A percentile compares a stretch with the other conserved stretches of the same genome.
phyloP scores from a whole-genome alignment of 768 basidiomycete genomes.

The Suillus subluteus region DNA sequence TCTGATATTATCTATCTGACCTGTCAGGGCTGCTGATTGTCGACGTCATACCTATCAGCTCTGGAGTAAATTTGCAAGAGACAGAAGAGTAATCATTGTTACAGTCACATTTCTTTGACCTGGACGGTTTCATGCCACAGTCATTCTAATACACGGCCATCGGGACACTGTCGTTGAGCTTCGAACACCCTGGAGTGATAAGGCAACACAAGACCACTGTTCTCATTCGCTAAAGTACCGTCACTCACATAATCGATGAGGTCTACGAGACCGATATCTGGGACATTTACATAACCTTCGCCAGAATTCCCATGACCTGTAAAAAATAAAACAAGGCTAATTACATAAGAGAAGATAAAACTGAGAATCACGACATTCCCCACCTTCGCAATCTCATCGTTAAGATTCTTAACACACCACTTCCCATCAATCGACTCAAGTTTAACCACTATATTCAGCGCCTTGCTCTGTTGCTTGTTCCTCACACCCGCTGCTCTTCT shows the following conservation, averaged over 20 bases:
- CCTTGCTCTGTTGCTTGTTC: slow-evolving; percentile 75
- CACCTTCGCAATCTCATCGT: slow-evolving; percentile 88
- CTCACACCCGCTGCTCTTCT: slow-evolving; percentile 47
- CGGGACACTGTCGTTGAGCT: too few relatives aligned
- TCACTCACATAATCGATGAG: not conserved
- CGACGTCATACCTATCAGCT: slow-evolving; percentile 31
- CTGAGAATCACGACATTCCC: not conserved
- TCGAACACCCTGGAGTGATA: not conserved
- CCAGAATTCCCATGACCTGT: slow-evolving; percentile 63
- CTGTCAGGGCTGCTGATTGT: slow-evolving; percentile 43
- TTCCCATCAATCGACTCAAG: slow-evolving; percentile 58
- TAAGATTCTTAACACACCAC: slow-evolving; percentile 81
- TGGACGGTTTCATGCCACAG: too few relatives aligned
- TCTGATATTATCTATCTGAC: slow-evolving; percentile 53
- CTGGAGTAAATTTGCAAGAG: slow-evolving; percentile 48
- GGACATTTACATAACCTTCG: not conserved
- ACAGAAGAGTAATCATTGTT: slow-evolving; percentile 27
- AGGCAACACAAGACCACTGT: slow-evolving; percentile 12
- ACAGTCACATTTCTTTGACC: too few relatives aligned
- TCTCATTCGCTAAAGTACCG: slow-evolving; percentile 49
- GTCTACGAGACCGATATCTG: not conserved
- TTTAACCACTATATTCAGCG: slow-evolving; percentile 88
- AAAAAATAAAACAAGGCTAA: not conserved
- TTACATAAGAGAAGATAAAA: not conserved
- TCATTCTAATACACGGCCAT: too few relatives aligned